A percentile compares a stretch with the other conserved stretches of the same genome.
Conservation (phyloP, 78 protist genomes). For the Cavenderia fasciculata region DNA sequence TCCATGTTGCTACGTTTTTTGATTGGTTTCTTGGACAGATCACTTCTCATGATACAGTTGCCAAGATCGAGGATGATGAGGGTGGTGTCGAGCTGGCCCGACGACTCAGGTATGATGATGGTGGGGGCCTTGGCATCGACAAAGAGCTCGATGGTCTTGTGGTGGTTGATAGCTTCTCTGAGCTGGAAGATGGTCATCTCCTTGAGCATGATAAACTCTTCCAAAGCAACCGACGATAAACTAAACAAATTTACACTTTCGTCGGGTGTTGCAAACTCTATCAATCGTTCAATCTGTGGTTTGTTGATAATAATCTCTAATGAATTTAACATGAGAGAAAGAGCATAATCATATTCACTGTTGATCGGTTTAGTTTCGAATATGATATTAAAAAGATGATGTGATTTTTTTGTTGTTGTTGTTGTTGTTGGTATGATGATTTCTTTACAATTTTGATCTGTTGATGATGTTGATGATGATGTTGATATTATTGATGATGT, state of each 20-base stretch:
- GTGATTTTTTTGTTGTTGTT: slow-evolving; percentile 5
- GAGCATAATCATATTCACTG: slow-evolving; percentile 43
- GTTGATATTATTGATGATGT: not conserved
- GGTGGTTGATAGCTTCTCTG: slow-evolving; percentile 64
- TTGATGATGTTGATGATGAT: not conserved
- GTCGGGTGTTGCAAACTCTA: slow-evolving; percentile 78
- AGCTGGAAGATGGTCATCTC: slow-evolving; percentile 76
- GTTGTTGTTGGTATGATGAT: not conserved
- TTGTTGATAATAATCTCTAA: slow-evolving; percentile 51
- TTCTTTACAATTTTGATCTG: too few relatives aligned
- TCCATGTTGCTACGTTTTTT: not conserved
- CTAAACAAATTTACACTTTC: slow-evolving; percentile 61
- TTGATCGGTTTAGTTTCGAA: slow-evolving; percentile 63
- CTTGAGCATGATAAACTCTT: slow-evolving; percentile 57
- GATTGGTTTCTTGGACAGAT: slow-evolving; percentile 27
- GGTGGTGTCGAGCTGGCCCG: slow-evolving; percentile 12
- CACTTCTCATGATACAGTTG: slow-evolving; percentile 40
- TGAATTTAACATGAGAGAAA: slow-evolving; percentile 39
- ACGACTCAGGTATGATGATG: slow-evolving; percentile 50
- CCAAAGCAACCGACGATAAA: slow-evolving; percentile 51
- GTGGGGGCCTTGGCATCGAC: slow-evolving; percentile 73
- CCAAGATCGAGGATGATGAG: slow-evolving; percentile 58
- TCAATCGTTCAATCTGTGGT: slow-evolving; percentile 65
- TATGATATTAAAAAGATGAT: slow-evolving; percentile 48
- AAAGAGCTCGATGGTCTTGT: slow-evolving; percentile 62